Conservation (phyloP, 75 land plant genomes). For the Pseudotsuga menziesii region DNA sequence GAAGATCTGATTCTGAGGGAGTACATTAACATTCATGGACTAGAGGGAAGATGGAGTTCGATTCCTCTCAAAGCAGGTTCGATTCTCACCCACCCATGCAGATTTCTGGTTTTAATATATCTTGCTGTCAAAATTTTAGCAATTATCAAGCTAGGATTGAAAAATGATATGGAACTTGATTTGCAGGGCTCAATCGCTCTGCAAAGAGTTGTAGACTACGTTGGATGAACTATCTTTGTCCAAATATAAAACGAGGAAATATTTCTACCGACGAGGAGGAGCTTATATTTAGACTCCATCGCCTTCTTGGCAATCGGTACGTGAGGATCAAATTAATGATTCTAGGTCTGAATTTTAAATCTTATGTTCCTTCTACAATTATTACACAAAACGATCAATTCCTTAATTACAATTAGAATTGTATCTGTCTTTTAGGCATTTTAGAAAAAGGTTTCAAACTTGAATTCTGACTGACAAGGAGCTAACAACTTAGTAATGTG, state of each 20-base stretch:
- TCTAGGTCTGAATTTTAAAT: background rate
- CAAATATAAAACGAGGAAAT: constrained; percentile 4
- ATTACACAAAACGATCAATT: too few relatives aligned
- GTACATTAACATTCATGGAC: background rate
- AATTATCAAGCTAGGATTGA: background rate
- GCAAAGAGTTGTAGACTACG: constrained; percentile 1
- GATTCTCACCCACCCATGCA: background rate
- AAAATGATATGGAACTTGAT: background rate
- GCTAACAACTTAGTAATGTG: too few relatives aligned
- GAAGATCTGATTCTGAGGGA: background rate
- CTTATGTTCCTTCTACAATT: too few relatives aligned
- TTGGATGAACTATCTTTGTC: constrained; percentile 7
- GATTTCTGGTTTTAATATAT: background rate
- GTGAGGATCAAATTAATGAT: background rate
- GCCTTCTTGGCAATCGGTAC: background rate
- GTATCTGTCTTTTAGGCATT: too few relatives aligned
- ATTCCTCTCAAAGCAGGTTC: background rate
- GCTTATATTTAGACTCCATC: background rate
- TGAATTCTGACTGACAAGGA: too few relatives aligned
- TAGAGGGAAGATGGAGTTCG: background rate
- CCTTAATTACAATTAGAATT: too few relatives aligned
- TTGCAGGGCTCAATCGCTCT: background rate
- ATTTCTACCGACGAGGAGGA: constrained; percentile 7
- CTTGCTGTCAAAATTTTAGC: background rate
- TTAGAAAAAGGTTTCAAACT: too few relatives aligned